Evolutionary conservation across 1,284 basidiomycete species (phyloP).

Genomic region (Leccinum laetum): DNA sequence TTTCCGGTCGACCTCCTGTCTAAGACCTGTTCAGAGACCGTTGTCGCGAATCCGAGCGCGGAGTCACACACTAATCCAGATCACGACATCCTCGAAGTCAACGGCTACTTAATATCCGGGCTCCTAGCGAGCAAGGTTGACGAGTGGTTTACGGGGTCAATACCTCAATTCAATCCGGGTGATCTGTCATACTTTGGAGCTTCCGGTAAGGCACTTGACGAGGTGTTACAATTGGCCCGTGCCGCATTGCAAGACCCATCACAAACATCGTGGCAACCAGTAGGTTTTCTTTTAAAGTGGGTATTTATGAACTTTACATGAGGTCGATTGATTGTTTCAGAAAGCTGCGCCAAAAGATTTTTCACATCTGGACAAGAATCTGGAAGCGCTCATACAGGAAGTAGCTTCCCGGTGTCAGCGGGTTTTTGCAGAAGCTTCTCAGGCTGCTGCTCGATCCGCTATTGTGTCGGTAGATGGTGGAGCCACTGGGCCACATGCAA

Average conservation of each 20-base stretch:
- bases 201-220: constrained; percentile 36
- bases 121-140: constrained; percentile 69
- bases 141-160: constrained; percentile 72
- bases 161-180: constrained; percentile 54
- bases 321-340: constrained; percentile 39
- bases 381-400: constrained; percentile 64
- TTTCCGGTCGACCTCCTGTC: constrained; percentile 15
- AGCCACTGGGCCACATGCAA: constrained; percentile 28
- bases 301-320: constrained; percentile 22
- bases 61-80: constrained; percentile 51
- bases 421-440: constrained; percentile 63
- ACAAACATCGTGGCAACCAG: constrained; percentile 44
- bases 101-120: constrained; percentile 74
- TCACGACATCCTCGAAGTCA: constrained; percentile 78
- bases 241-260: constrained; percentile 44
- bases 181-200: constrained; percentile 52
- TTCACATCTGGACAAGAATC: constrained; percentile 64
- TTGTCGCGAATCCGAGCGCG: constrained; percentile 40
- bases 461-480: constrained; percentile 40
- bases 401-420: constrained; percentile 58
- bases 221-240: constrained; percentile 48
- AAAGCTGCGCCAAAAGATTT: constrained; percentile 48
- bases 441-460: constrained; percentile 63
- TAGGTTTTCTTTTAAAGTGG: constrained; percentile 34
- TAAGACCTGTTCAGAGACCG: constrained; percentile 34